A percentile compares a stretch with the other conserved stretches of the same genome.
These are phyloP conservation scores for Vaucheria bursata DNA, from an alignment of 352 stramenopile species.

Conservation along the genomic window DNA sequence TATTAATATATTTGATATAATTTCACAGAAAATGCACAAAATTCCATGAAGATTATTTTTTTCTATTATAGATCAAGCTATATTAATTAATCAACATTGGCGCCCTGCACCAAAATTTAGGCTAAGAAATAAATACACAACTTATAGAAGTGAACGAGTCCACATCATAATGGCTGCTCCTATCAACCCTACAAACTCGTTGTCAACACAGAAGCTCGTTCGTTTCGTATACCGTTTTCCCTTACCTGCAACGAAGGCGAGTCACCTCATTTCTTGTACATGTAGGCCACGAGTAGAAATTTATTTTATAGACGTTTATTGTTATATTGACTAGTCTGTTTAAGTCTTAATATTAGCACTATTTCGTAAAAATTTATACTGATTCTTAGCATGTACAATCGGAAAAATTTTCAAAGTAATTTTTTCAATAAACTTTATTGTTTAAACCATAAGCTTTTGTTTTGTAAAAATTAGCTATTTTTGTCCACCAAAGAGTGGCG, in stretches of 20 bases:
- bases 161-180: constrained; percentile 20
- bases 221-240: constrained; percentile 24
- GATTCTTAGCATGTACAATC: neutral
- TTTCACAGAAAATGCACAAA: no score
- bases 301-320: neutral
- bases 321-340: neutral
- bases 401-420: neutral
- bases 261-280: neutral
- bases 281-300: neutral
- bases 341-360: neutral
- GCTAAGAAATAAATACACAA: no score
- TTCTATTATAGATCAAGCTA: no score
- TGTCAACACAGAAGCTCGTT: constrained; percentile 16
- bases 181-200: constrained; percentile 10
- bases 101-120: no score
- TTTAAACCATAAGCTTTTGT: no score
- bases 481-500: no score
- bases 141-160: no score
- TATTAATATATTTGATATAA: no score
- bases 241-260: constrained; percentile 23
- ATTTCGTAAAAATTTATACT: neutral
- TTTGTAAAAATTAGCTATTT: no score
- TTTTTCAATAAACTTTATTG: no score
- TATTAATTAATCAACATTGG: no score
- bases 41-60: no score